Base-by-base conservation (phyloP, 352 stramenopile species). In the Pythium phragmiticola region DNA sequence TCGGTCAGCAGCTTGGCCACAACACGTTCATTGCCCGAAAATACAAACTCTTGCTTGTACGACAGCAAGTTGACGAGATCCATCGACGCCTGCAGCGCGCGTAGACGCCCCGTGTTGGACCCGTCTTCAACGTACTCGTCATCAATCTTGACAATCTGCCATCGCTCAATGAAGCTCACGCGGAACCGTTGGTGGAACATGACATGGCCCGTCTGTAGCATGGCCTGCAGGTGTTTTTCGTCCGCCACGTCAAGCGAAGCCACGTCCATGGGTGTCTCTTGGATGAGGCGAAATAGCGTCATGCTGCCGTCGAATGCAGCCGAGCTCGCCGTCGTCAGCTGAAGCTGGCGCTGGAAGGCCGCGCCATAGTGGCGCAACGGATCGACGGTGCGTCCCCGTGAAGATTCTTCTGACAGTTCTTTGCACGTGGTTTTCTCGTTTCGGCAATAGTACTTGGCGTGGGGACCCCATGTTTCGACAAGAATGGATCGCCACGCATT, bases 11-110 rank as follows among this genome's bases (percentile, higher is more conserved):
- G 64, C 37, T 89, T 90, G 2, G 85, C 84, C 23, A 96, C 77
- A 8, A 73, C 72, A 39, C 76, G 77, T 49, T 90, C 84, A 8
- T 92, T 82, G 30, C 76, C 75, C 42, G 72, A 57, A 45, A 96
- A 94, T 17, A 96, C 84, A 74, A 96, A 92, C 49, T 90, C 74
- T 33, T 88, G 77, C 68, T 96, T 92, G 77, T 94, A 96, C 52
- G 82, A 89, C 6, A 96, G 63, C 30, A 96, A 64, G 30, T 94
- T 90, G 28, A 94, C 75, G 41, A 96, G 62, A 68, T 94, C 80
- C 85, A 94, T 90, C 39, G 83, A 89, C 28, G 82, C 87, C 63
- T 91, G 83, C 2, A 82, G 60, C 21, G 73, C 76, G 17, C 66
- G 72, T 36, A 82, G 12, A 17, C 84, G 71, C 7, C 77, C 74